Base-by-base conservation (phyloP, 2,329 filamentous ascomycete species). In the Diatrype stigma region DNA sequence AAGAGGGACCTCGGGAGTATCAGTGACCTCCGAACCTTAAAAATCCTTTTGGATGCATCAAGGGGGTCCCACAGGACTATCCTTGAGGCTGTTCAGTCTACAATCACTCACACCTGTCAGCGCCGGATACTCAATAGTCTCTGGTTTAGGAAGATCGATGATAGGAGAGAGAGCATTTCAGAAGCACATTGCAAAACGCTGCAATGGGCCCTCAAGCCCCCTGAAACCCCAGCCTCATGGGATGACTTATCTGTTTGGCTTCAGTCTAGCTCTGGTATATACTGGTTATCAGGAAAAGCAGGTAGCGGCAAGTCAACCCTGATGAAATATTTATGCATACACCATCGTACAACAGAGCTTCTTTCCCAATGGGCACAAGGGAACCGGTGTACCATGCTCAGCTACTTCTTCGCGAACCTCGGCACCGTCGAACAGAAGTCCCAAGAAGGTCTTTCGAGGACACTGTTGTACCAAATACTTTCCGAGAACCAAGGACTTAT, bases 111-210 rank as follows among this genome's bases (percentile, higher is more conserved):
- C 14, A 14, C 14, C 30, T 34, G 14, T 14, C 30, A 34, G 14
- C 30, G 30, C 14, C 30, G 40, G 14, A 45, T 45, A 14, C 26
- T 49, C 3, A 22, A n/a, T 8, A 22, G 26, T 3, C 26, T 49
- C 6, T 49, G 48, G 48, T 49, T 45, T 22, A 26, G 40, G 10
- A 3, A 3, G 7, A 49, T 49, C 16, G 48, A 49, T 23, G 40
- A 49, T 12, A 45, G 48, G 21, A 17, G 38, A 45, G 28, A 49
- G 21, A 12, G 32, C 21, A 22, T 49, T 21, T 12, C 16, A 21
- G 34, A 34, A 3, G 35, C 37, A 2, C 48, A 49, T 38, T 11
- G 19, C n/a, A 10, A 30, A 19, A 49, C 38, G 8, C 30, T 46
- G n/a, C 6, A 37, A 37, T 37, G 34, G 34, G 12, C 34, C 34